phyloP scores from a whole-genome alignment of 495 filamentous ascomycete genomes.

The Bacidia gigantensis region DNA sequence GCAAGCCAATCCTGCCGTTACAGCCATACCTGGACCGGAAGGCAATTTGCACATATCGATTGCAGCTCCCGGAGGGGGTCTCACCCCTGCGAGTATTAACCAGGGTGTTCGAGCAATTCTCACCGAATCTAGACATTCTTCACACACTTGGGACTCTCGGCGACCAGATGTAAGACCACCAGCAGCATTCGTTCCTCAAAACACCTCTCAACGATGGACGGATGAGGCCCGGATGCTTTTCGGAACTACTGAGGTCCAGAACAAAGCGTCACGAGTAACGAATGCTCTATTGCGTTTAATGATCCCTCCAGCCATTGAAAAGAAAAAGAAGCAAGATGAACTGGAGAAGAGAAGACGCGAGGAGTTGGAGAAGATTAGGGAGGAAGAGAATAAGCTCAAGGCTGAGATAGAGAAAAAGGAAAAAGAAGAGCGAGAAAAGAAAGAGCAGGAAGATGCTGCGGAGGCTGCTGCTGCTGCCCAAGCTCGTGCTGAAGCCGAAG shows the following conservation, averaged over 20 bases:
- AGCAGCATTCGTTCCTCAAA: slow-evolving; percentile 29
- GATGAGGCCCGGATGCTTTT: slow-evolving; percentile 85
- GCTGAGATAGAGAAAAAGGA: slow-evolving; percentile 46
- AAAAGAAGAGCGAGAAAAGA: slow-evolving; percentile 27
- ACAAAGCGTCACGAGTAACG: slow-evolving; percentile 59
- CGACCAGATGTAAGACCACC: not conserved
- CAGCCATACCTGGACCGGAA: slow-evolving; percentile 2
- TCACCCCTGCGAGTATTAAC: not conserved
- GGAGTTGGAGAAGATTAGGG: slow-evolving; percentile 42
- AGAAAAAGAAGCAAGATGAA: slow-evolving; percentile 47
- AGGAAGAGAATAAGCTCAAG: slow-evolving; percentile 50
- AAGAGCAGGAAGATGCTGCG: slow-evolving; percentile 29
- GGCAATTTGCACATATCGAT: slow-evolving; percentile 6
- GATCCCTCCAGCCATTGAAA: slow-evolving; percentile 72
- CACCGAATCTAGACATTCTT: not conserved
- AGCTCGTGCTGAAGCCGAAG: slow-evolving; percentile 24
- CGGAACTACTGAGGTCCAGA: slow-evolving; percentile 42
- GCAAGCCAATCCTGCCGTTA: slow-evolving; percentile 11
- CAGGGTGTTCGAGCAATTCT: not conserved
- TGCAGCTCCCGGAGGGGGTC: not conserved
- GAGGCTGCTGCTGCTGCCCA: slow-evolving; percentile 22
- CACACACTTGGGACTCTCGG: not conserved
- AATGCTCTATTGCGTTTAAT: slow-evolving; percentile 59
- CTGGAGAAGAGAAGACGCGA: slow-evolving; percentile 53
- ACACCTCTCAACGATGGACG: slow-evolving; percentile 67